Evolutionary conservation across 2,329 filamentous ascomycete genomes (phyloP), one percentile per base, ranked within the genome.

Genomic region (Cytospora paraplurivora): DNA sequence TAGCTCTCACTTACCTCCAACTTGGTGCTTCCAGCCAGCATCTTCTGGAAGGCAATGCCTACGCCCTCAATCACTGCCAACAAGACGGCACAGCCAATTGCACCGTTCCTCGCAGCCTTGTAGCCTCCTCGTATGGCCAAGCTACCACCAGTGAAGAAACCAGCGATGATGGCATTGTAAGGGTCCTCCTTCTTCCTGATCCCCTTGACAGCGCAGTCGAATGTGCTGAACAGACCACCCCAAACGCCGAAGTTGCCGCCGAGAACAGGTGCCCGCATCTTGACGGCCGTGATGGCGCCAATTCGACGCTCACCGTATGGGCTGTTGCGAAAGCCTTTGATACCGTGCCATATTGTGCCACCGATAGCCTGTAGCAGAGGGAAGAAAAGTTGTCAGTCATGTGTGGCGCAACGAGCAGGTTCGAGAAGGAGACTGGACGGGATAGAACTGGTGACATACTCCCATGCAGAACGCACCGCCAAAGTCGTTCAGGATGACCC

Each of bases 181-280:
- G 95, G 93, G 76, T 98, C 95, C 78, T 99, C 95, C 88, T 97
- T 98, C 84, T 95, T 92, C 69, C 93, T 83, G 62, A 94, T 81
- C 63, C 94, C 94, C 84, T 98, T 99, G 67, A 97, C 91, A 27
- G 93, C 91, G 81, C 95, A 99, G 80, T 99, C 95, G 74, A 94
- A 98, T 67, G 92, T 96, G 71, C 88, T 92, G 83, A 98, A 98
- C 63, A 98, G 82, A 69, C 95, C 95, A 75, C 95, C 94, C 94
- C 95, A 98, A 63, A 96, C 92, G 72, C 94, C 94, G 72, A 98
- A 99, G 83, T 99, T 99, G 73, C 95, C 95, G 73, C 95, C 95
- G 55, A 98, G 85, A 38, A 98, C 94, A 2, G 95, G 95, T 50
- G 95, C 95, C 75, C 95, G 90, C 75, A 95, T 93, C 84, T 99